Evolutionary conservation across 2,329 filamentous ascomycete genomes (phyloP).

Genomic region (Neonectria punicea): DNA sequence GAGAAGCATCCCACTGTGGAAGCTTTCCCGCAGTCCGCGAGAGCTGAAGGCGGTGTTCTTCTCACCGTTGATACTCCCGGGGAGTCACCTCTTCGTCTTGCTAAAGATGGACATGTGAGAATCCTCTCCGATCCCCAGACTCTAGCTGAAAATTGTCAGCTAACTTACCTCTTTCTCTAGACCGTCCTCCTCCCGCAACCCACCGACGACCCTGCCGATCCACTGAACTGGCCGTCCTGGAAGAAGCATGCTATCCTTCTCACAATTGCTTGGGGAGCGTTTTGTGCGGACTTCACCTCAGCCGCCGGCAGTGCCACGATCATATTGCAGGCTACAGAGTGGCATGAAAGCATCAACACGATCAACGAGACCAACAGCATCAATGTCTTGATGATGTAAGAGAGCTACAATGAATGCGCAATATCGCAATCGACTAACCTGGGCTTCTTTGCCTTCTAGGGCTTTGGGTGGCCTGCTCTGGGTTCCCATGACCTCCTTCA

Average conservation of each 20-base stretch:
- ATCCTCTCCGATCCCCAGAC: not conserved
- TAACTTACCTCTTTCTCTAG: not conserved
- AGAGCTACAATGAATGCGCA: too few species aligned
- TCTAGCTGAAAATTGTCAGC: not conserved
- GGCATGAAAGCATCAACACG: slow-evolving; percentile 16
- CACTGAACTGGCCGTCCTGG: slow-evolving; percentile 34
- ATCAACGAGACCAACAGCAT: slow-evolving; percentile 34
- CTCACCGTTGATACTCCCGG: slow-evolving; percentile 13
- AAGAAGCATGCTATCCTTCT: slow-evolving; percentile 37
- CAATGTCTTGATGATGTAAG: slow-evolving; percentile 33
- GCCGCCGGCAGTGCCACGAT: slow-evolving; percentile 33
- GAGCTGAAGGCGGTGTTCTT: slow-evolving; percentile 31
- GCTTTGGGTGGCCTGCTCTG: slow-evolving; percentile 30
- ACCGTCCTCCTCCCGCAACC: slow-evolving; percentile 36
- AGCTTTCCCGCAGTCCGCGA: slow-evolving; percentile 23
- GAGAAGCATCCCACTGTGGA: slow-evolving; percentile 5
- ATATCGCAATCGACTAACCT: not conserved
- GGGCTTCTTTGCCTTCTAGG: slow-evolving; percentile 3
- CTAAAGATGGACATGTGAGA: slow-evolving; percentile 33
- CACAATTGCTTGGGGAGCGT: slow-evolving; percentile 31
- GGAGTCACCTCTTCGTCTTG: slow-evolving; percentile 24
- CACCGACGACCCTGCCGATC: slow-evolving; percentile 26
- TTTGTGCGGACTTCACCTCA: slow-evolving; percentile 33
- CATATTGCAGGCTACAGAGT: slow-evolving; percentile 31
- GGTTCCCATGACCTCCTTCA: slow-evolving; percentile 33